A percentile compares a stretch with the other conserved stretches of the same genome.
Conservation (phyloP, 805 yeast genomes). For the Candida ipomoeae region DNA sequence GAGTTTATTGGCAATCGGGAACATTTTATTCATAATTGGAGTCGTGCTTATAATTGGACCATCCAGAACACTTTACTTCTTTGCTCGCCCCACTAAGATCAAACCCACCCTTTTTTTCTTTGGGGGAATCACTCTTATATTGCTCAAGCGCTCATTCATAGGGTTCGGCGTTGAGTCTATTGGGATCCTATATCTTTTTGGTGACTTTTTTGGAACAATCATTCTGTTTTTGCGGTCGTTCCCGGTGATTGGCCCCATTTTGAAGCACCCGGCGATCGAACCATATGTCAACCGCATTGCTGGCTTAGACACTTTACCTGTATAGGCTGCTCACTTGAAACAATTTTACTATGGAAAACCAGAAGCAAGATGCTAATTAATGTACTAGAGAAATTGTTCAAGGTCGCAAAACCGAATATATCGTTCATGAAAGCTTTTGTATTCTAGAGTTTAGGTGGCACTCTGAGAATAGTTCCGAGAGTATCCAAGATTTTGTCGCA, state of each 20-base stretch:
- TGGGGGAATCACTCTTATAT: constrained; percentile 70
- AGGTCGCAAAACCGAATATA: background rate
- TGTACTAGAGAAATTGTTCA: background rate
- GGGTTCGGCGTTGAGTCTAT: constrained; percentile 83
- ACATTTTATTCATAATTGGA: constrained; percentile 76
- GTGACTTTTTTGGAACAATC: constrained; percentile 84
- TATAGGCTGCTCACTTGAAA: constrained; percentile 4
- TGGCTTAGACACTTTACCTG: constrained; percentile 41
- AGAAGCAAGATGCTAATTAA: background rate
- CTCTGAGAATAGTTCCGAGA: background rate
- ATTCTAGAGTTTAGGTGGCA: constrained; percentile 3
- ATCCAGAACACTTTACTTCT: constrained; percentile 74
- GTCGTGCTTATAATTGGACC: constrained; percentile 83
- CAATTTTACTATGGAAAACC: background rate
- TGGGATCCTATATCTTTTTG: constrained; percentile 89
- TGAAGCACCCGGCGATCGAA: constrained; percentile 77
- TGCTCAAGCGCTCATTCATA: constrained; percentile 69
- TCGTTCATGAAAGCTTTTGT: background rate
- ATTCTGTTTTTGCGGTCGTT: constrained; percentile 81
- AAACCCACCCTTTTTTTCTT: constrained; percentile 81
- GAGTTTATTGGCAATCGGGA: constrained; percentile 85
- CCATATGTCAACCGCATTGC: constrained; percentile 53
- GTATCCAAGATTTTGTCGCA: constrained; percentile 12
- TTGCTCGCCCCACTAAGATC: constrained; percentile 80
- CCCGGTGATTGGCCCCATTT: constrained; percentile 82